These are phyloP conservation scores for Kwoniella sp. DNA, from an alignment of 768 basidiomycete species.

Conservation along the genomic window DNA sequence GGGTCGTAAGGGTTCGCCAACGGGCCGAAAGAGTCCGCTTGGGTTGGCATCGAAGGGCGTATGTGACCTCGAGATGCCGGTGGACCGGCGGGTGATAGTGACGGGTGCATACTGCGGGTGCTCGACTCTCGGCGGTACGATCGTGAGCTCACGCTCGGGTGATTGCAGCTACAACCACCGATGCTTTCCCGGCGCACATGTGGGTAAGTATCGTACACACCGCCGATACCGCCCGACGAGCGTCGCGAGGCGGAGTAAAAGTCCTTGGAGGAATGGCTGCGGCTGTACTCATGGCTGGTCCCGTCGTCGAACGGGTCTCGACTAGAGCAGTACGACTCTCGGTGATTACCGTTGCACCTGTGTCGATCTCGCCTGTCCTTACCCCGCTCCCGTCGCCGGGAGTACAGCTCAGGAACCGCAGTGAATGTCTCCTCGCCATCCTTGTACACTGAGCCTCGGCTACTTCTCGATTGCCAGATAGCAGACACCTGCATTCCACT, in stretches of 20 bases:
- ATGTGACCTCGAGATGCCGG: no score
- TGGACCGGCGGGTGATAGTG: no score
- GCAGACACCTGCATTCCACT: no score
- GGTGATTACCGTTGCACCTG: background rate
- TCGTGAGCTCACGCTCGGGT: no score
- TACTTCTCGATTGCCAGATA: no score
- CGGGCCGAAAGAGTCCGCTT: no score
- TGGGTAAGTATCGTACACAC: constrained; percentile 1
- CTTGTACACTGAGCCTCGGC: no score
- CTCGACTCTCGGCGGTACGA: no score
- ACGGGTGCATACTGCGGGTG: no score
- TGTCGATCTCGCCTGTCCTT: background rate
- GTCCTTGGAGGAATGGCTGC: background rate
- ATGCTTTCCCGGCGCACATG: background rate
- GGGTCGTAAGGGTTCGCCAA: no score
- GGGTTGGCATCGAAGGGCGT: no score
- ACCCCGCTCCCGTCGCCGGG: background rate
- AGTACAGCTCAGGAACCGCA: background rate
- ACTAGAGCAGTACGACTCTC: background rate
- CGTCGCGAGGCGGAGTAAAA: constrained; percentile 6
- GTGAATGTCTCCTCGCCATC: constrained; percentile 6
- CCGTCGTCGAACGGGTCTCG: background rate
- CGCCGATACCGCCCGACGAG: constrained; percentile 11
- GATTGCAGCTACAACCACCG: background rate
- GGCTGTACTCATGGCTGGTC: background rate